These are phyloP conservation scores for Stachybotrys chartarum DNA, from an alignment of 2,329 filamentous ascomycete genomes.

Conservation along the genomic window DNA sequence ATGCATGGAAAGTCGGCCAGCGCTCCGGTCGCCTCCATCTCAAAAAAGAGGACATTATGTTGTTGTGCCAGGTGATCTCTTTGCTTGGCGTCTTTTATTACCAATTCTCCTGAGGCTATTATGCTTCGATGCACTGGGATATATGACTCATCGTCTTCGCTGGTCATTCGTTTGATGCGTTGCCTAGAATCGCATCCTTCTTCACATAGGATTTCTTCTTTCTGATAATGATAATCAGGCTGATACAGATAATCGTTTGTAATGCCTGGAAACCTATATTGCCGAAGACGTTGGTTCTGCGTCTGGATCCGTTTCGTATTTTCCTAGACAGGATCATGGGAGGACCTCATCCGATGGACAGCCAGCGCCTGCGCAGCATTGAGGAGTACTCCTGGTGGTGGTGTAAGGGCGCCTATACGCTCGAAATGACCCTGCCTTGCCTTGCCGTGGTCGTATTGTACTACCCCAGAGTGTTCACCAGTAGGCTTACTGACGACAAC, in stretches of 20 bases:
- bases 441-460: constrained; percentile 14
- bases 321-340: constrained; percentile 5
- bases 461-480: constrained; percentile 7
- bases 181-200: constrained; percentile 2
- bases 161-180: not conserved
- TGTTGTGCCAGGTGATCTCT: not conserved
- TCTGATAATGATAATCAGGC: constrained; percentile 2
- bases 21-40: not conserved
- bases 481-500: constrained; percentile 13
- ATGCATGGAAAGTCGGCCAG: not conserved
- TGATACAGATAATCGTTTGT: constrained; percentile 7
- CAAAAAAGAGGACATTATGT: not conserved
- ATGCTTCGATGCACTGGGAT: not conserved
- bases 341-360: not conserved
- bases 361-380: constrained; percentile 8
- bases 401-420: constrained; percentile 7
- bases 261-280: constrained; percentile 5
- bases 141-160: not conserved
- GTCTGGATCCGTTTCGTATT: constrained; percentile 5
- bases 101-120: not conserved
- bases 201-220: constrained; percentile 3
- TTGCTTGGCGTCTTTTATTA: not conserved
- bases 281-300: not conserved
- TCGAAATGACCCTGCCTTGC: constrained; percentile 7
- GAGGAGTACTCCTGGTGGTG: constrained; percentile 8